phyloP scores from a whole-genome alignment of 2,329 filamentous ascomycete species.

The Daldinia eschscholtzii region DNA sequence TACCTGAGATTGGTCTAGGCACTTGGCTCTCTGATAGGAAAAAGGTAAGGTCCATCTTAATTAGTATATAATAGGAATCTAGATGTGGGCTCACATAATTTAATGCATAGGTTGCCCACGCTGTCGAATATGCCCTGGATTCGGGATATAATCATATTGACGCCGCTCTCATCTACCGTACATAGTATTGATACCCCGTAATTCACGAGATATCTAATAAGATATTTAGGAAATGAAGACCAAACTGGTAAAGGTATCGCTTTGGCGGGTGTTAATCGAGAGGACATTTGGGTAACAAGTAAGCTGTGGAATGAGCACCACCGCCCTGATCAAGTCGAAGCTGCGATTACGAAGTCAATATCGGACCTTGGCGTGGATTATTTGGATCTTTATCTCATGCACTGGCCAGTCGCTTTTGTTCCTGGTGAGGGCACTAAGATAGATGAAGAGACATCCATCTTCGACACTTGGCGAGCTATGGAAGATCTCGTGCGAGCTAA shows the following conservation, averaged over 20 bases:
- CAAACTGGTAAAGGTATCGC: slow-evolving; percentile 63
- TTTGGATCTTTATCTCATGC: slow-evolving; percentile 66
- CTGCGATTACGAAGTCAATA: slow-evolving; percentile 62
- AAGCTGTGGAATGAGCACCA: slow-evolving; percentile 53
- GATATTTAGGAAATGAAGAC: slow-evolving; percentile 59
- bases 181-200: neutral
- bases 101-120: slow-evolving; percentile 46
- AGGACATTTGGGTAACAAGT: slow-evolving; percentile 66
- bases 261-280: slow-evolving; percentile 60
- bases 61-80: neutral
- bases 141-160: slow-evolving; percentile 51
- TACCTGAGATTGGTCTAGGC: slow-evolving; percentile 50
- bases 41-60: slow-evolving; percentile 34
- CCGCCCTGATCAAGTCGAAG: slow-evolving; percentile 54
- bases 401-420: slow-evolving; percentile 55
- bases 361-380: slow-evolving; percentile 62
- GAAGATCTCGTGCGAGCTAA: slow-evolving; percentile 65
- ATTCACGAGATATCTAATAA: slow-evolving; percentile 12
- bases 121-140: slow-evolving; percentile 49
- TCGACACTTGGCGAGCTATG: slow-evolving; percentile 70
- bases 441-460: slow-evolving; percentile 49
- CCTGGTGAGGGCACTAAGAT: slow-evolving; percentile 49
- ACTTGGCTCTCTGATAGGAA: slow-evolving; percentile 51
- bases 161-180: slow-evolving; percentile 51
- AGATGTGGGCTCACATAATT: neutral